Evolutionary conservation across 2,329 filamentous ascomycete species (phyloP), one percentile per base, ranked within the genome.

Genomic region (Setomelanomma holmii): DNA sequence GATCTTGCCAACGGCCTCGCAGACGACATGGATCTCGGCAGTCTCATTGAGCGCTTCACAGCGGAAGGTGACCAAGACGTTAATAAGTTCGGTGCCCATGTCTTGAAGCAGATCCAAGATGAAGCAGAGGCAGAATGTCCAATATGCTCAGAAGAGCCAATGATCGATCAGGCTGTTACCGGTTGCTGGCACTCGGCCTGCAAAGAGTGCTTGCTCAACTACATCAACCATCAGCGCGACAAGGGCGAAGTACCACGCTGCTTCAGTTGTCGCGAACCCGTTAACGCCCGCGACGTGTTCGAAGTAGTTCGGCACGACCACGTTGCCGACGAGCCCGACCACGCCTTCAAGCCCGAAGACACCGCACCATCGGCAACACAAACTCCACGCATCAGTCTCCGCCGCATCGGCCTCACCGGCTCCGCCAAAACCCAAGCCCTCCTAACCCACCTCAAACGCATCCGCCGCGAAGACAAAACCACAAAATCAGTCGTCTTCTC

Each of bases 131-230:
- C 89, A 55, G 95, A 99, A 77, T 99, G 95, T 66, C 93, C 95
- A 0, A 90, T 99, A 45, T 99, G 95, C 75, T 86, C 90, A 4
- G 93, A 98, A 73, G 95, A 98, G 72, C 92, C 93, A 3, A 98
- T 98, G 92, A 85, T 91, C 35, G 89, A 97, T 47, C 93, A 96
- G 69, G 89, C 90, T 0, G 95, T 99, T 1, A 98, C 95, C 0
- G 91, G 91, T 0, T 99, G 95, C 76, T 99, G 95, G 92, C 95
- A 99, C 74, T 96, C 91, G 27, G 93, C 95, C 1, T 99, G 95
- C 79, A 96, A 95, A 75, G 89, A 90, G 56, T 99, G 95, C 66
- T 78, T 98, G n/a, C 79, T 96, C 1, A 87, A 91, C 63, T 96
- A 91, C 64, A 96, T 99, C 67, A 86, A 89, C 57, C 92, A 96